Percentiles rank a stretch among this genome's conserved stretches.
phyloP scores from a whole-genome alignment of 371 early-diverging fungal species.

The Rhizopus delemar region DNA sequence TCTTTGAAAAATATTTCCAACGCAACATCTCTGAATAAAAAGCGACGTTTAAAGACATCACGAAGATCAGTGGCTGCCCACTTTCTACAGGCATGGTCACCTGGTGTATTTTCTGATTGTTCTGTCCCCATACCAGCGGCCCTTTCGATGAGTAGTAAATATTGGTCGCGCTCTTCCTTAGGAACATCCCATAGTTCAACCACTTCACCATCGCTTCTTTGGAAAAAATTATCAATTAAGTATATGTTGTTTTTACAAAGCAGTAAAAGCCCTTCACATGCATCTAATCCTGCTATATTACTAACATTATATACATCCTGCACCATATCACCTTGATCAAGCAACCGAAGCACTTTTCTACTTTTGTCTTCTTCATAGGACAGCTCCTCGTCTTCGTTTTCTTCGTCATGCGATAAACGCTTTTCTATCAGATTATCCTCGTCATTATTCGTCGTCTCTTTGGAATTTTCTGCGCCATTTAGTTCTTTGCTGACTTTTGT shows the following conservation, averaged over 20 bases:
- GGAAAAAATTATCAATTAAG: slow-evolving; percentile 77
- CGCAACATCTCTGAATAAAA: slow-evolving; percentile 74
- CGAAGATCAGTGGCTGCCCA: slow-evolving; percentile 70
- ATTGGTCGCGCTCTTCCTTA: slow-evolving; percentile 70
- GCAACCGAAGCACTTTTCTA: slow-evolving; percentile 67
- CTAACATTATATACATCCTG: slow-evolving; percentile 76
- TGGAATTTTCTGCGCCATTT: not conserved
- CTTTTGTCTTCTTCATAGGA: slow-evolving; percentile 73
- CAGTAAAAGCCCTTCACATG: slow-evolving; percentile 70
- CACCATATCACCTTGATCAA: slow-evolving; percentile 74
- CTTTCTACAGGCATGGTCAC: slow-evolving; percentile 62
- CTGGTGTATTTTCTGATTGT: slow-evolving; percentile 43
- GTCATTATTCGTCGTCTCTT: not conserved
- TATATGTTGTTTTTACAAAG: slow-evolving; percentile 76
- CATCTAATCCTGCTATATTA: slow-evolving; percentile 72
- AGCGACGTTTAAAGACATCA: slow-evolving; percentile 74
- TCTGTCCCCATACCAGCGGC: slow-evolving; percentile 60
- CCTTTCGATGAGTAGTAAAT: slow-evolving; percentile 59
- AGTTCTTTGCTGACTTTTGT: not conserved
- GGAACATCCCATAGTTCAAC: slow-evolving; percentile 78
- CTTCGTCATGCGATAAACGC: not conserved
- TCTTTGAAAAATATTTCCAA: slow-evolving; percentile 78
- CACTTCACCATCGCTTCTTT: slow-evolving; percentile 69
- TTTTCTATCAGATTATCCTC: not conserved
- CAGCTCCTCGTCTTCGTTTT: slow-evolving; percentile 36